Evolutionary conservation across 768 basidiomycete species (phyloP), one percentile per base, ranked within the genome.

Genomic region (Mycena sanguinolenta): DNA sequence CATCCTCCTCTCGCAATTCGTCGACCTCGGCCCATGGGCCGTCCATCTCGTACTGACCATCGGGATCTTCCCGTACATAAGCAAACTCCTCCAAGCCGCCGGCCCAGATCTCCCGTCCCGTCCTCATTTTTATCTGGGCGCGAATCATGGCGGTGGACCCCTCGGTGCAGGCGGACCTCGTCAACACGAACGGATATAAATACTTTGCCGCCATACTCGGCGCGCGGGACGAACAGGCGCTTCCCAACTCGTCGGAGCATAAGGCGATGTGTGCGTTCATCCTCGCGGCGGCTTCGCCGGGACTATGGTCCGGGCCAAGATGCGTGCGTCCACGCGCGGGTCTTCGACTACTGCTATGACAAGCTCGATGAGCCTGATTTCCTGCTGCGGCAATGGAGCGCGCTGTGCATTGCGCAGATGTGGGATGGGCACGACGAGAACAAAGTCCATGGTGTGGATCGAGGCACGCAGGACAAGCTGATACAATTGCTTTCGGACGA

Each of bases 261-360:
- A 94, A 95, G 73, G 96, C 98, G 1, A 99, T 99, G 97, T 99
- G 97, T 78, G 94, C 96, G 1, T 99, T 99, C 83, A 96, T 98
- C 74, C 90, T 99, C 30, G 88, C 93, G 27, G 91, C 96, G 17
- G 91, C 98, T 58, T 91, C 93, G 46, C 91, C n/a, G 97, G n/a
- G 96, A 95, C 75, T 95, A 92, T 78, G 87, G 88, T n/a, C 86
- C 87, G 3, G 97, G 97, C 7, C 96, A 99, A 81, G 86, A 88
- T 60, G 95, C 95, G 2, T 97, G 95, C 79, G 89, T 92, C 82
- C 84, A 87, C 70, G 93, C 92, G 75, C 83, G 86, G 19, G 95
- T 98, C 1, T 95, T 99, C 72, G 93, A 97, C 69, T 88, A 91
- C 65, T 98, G 96, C 78, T 91, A 94, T 72, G 90, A 92, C 32